phyloP scores from a whole-genome alignment of 352 stramenopile genomes.

The Phytophthora brassicae region DNA sequence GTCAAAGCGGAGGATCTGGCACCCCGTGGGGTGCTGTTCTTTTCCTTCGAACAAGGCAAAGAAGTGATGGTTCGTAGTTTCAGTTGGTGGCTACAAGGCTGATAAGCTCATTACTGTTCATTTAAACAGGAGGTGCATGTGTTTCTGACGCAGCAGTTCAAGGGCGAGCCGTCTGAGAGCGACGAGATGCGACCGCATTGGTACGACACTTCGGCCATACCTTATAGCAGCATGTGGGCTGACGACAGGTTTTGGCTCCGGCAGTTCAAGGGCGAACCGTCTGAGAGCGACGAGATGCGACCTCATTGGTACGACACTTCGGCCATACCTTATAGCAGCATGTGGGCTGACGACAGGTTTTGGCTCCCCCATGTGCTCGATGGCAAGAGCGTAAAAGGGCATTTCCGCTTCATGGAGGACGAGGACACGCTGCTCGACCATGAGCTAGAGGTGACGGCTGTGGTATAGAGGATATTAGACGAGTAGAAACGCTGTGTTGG shows the following conservation, averaged over 20 bases:
- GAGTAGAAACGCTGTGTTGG: background rate
- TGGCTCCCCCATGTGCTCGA: constrained; percentile 82
- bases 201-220: constrained; percentile 64
- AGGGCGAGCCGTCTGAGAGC: constrained; percentile 74
- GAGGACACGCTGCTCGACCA: constrained; percentile 71
- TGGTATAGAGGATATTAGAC: background rate
- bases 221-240: constrained; percentile 87
- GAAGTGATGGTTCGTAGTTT: constrained; percentile 55
- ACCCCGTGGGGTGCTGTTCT: constrained; percentile 47
- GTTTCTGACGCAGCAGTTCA: constrained; percentile 65
- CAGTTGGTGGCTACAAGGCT: background rate
- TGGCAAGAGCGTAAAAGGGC: constrained; percentile 63
- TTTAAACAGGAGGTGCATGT: constrained; percentile 74
- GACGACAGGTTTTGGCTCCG: constrained; percentile 86
- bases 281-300: constrained; percentile 90
- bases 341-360: constrained; percentile 86
- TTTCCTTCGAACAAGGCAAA: constrained; percentile 60
- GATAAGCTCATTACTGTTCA: background rate
- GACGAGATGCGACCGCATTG: constrained; percentile 90
- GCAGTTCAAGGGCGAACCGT: constrained; percentile 62
- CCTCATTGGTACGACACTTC: constrained; percentile 73
- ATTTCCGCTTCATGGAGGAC: constrained; percentile 74
- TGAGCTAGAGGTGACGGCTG: constrained; percentile 28
- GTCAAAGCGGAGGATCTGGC: constrained; percentile 37
- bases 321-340: constrained; percentile 75